Conservation (phyloP, 2,329 filamentous ascomycete genomes). For the Scytalidium lignicola region DNA sequence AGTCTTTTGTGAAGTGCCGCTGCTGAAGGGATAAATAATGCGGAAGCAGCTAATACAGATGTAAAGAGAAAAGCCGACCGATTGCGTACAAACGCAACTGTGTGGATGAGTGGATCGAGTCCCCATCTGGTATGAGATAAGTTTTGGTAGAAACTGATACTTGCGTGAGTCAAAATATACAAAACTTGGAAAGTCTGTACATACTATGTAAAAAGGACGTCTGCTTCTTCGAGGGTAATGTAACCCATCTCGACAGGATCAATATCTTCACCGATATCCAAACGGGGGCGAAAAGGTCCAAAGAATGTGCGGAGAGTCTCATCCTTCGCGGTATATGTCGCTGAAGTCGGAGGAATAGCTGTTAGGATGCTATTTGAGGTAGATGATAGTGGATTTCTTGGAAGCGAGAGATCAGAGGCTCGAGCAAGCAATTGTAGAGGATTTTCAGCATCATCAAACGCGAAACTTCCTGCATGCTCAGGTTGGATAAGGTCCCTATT, state of each 20-base stretch:
- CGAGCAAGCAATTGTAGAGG: slow-evolving; percentile 68
- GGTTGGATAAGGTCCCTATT: neutral
- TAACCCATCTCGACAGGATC: slow-evolving; percentile 67
- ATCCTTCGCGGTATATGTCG: slow-evolving; percentile 29
- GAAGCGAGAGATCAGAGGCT: slow-evolving; percentile 55
- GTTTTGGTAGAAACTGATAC: slow-evolving; percentile 58
- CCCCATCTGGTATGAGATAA: slow-evolving; percentile 72
- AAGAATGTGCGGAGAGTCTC: slow-evolving; percentile 60
- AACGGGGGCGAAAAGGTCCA: slow-evolving; percentile 54
- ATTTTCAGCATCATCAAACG: slow-evolving; percentile 70
- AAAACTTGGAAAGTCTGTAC: slow-evolving; percentile 19
- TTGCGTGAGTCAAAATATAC: slow-evolving; percentile 3
- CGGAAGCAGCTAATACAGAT: slow-evolving; percentile 63
- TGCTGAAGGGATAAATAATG: slow-evolving; percentile 60
- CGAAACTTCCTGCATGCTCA: slow-evolving; percentile 32
- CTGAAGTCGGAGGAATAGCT: neutral
- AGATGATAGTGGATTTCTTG: slow-evolving; percentile 5
- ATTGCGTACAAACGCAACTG: slow-evolving; percentile 57
- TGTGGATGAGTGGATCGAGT: slow-evolving; percentile 63
- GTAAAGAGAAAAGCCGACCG: slow-evolving; percentile 69
- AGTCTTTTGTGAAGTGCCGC: slow-evolving; percentile 61
- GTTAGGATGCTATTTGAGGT: slow-evolving; percentile 2
- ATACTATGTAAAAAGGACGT: slow-evolving; percentile 60
- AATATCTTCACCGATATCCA: slow-evolving; percentile 59
- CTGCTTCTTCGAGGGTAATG: slow-evolving; percentile 60